Evolutionary conservation across 2,329 filamentous ascomycete genomes (phyloP), one percentile per base, ranked within the genome.

Genomic region (Sclerotinia borealis): DNA sequence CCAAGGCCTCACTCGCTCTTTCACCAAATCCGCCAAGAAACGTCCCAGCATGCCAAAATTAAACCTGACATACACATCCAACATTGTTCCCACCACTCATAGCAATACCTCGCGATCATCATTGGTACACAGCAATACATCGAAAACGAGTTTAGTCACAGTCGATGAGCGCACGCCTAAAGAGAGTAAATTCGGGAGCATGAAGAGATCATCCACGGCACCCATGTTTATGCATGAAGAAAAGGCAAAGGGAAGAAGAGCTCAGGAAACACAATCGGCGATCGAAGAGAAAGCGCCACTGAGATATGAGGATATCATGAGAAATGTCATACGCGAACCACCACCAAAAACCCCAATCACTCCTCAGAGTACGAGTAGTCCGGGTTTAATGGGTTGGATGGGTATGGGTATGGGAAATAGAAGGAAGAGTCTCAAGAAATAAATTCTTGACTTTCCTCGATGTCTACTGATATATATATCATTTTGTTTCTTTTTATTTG

Each of bases 221-320:
- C 45, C 61, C 19, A 13, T 63, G 25, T 45, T 34, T 3, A 27
- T 54, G 61, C 47, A 45, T 13, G 47, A 58, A 17, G 43, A 50
- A 27, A 41, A 22, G n/a, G 37, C 22, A 31, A 56, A 31, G 37
- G 29, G 13, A 17, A 47, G 31, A 17, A 63, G 31, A 31, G 9
- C 22, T 31, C 27, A n/a, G 39, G 50, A 58, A 58, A 49, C 50
- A 19, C 29, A 47, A 48, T 62, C 60, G 8, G 60, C 60, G 19
- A 34, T 62, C 19, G 39, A 56, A 22, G 60, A 62, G 22, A 59
- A 63, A 13, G 59, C 43, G 2, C 63, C 68, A 5, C 10, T 69
- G 13, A 52, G 41, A 25, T 70, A 70, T 43, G 64, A 69, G 19
- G 68, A 72, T 41, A 65, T 70, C 27, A 68, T 69, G 63, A 66